A percentile compares a stretch with the other conserved stretches of the same genome.
These are phyloP conservation scores for Coemansia sp. DNA, from an alignment of 192 early-diverging fungal genomes.

Conservation along the genomic window DNA sequence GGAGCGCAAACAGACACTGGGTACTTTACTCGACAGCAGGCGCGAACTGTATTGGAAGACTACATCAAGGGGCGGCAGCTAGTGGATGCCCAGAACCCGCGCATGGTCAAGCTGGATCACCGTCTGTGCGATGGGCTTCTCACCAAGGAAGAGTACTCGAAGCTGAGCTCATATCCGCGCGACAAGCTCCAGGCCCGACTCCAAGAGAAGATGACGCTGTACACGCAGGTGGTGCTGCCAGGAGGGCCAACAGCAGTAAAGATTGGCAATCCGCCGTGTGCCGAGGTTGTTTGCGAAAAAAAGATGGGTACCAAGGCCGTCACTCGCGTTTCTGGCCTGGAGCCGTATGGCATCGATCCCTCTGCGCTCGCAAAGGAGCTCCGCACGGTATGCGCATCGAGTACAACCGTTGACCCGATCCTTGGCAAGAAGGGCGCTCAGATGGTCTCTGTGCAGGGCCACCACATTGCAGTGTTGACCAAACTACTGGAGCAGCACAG, in stretches of 20 bases:
- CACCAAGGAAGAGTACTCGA: constrained; percentile 68
- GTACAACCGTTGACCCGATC: constrained; percentile 40
- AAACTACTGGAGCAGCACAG: constrained; percentile 38
- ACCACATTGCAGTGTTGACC: constrained; percentile 35
- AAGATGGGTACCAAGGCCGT: constrained; percentile 54
- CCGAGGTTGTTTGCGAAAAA: constrained; percentile 46
- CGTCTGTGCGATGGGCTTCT: constrained; percentile 68
- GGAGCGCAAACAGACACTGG: constrained; percentile 55
- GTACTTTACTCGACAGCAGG: constrained; percentile 63
- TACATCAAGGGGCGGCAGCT: constrained; percentile 69
- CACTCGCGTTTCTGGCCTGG: constrained; percentile 46
- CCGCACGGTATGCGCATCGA: constrained; percentile 42
- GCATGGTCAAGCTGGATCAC: constrained; percentile 69
- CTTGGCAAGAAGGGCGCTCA: constrained; percentile 37
- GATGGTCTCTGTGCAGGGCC: constrained; percentile 49
- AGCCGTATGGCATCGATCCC: constrained; percentile 43
- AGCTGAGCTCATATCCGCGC: constrained; percentile 57
- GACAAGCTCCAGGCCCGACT: constrained; percentile 61
- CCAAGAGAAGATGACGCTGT: constrained; percentile 52
- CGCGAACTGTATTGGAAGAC: constrained; percentile 60
- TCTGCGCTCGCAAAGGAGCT: constrained; percentile 43
- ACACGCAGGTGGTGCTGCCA: constrained; percentile 35
- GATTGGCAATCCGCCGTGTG: constrained; percentile 29
- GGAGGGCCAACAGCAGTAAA: constrained; percentile 14
- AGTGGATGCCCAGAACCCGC: constrained; percentile 60